Evolutionary conservation across 257 asterid genomes (phyloP).

Genomic region (Solanum appendiculatum): DNA sequence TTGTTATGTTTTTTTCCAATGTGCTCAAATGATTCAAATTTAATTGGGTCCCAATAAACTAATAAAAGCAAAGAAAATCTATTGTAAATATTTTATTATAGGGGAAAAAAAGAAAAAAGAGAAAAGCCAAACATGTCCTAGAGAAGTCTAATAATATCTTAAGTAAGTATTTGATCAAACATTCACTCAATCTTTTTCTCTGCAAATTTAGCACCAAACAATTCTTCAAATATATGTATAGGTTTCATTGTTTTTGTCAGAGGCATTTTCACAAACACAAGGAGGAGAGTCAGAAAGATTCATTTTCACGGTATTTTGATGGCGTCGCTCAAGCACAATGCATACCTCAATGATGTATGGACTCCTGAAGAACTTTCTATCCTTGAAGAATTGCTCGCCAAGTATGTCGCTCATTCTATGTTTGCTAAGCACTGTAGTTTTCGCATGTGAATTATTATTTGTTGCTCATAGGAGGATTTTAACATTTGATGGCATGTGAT

Average conservation of each 20-base stretch:
- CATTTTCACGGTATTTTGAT: neutral
- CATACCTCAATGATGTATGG: constrained; percentile 63
- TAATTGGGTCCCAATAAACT: no score
- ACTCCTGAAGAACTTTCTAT: constrained; percentile 61
- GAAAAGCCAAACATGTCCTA: neutral
- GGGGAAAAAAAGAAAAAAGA: no score
- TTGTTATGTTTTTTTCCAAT: no score
- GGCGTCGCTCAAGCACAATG: constrained; percentile 50
- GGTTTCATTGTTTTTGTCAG: neutral
- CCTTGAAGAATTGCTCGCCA: constrained; percentile 57
- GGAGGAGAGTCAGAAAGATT: neutral
- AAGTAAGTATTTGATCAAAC: neutral
- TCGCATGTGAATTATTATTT: neutral
- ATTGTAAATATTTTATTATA: no score
- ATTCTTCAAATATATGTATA: neutral
- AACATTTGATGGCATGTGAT: neutral
- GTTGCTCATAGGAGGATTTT: neutral
- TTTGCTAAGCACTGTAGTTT: neutral
- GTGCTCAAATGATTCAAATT: no score
- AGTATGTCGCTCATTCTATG: constrained; percentile 18
- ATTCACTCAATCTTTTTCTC: neutral
- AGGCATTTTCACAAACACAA: neutral
- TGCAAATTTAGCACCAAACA: neutral
- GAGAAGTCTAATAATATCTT: neutral
- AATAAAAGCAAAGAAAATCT: no score